These are phyloP conservation scores for Phytophthora capsici DNA, from an alignment of 352 stramenopile genomes.

Conservation along the genomic window DNA sequence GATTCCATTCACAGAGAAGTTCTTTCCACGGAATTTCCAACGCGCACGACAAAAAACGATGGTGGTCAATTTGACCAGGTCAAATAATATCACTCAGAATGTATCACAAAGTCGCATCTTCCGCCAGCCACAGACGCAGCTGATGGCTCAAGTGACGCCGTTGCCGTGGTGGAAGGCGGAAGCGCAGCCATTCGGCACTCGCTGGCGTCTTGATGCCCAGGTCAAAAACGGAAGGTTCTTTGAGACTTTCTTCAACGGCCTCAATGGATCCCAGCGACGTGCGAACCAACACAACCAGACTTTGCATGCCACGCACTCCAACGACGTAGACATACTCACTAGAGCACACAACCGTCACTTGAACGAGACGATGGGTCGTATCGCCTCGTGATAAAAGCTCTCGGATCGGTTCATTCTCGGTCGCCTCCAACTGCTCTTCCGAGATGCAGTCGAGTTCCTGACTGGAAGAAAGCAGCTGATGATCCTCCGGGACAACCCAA, in stretches of 20 bases:
- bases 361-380: slow-evolving; percentile 27
- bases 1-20: too few species aligned
- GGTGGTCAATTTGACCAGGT: too few species aligned
- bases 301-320: slow-evolving; percentile 42
- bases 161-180: slow-evolving; percentile 59
- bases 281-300: slow-evolving; percentile 54
- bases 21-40: slow-evolving; percentile 8
- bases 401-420: slow-evolving; percentile 36
- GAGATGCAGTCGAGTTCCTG: slow-evolving; percentile 39
- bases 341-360: slow-evolving; percentile 60
- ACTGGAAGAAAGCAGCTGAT: slow-evolving; percentile 21
- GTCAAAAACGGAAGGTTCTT: slow-evolving; percentile 66
- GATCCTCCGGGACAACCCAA: slow-evolving; percentile 52
- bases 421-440: slow-evolving; percentile 18
- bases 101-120: slow-evolving; percentile 30
- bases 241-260: slow-evolving; percentile 74
- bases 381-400: slow-evolving; percentile 48
- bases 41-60: too few species aligned
- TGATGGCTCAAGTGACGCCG: slow-evolving; percentile 68
- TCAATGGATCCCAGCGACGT: slow-evolving; percentile 58
- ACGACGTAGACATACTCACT: slow-evolving; percentile 64
- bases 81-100: slow-evolving; percentile 8
- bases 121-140: slow-evolving; percentile 58
- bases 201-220: slow-evolving; percentile 49
- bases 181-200: slow-evolving; percentile 61